Percentiles rank a stretch among this genome's conserved stretches.
Evolutionary conservation across 257 asterid species (phyloP).

Genomic region (Solanum lignicaule): DNA sequence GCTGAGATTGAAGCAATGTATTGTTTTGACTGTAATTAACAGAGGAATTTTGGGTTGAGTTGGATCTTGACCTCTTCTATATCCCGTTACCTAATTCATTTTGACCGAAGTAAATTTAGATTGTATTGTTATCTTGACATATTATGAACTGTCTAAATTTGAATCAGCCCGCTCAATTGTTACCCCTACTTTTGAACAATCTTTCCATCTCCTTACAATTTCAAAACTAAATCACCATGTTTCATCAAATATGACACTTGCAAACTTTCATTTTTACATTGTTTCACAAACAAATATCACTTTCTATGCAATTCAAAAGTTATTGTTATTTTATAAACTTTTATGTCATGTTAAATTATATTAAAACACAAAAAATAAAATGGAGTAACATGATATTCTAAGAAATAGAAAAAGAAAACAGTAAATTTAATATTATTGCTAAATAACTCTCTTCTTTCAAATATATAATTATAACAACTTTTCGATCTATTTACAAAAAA

Average conservation of each 20-base stretch:
- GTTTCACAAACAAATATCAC: neutral
- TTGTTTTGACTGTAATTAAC: conserved; percentile 1
- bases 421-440: neutral
- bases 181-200: too few relatives aligned
- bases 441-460: neutral
- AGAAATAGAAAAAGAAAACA: neutral
- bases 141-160: neutral
- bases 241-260: neutral
- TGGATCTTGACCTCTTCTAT: neutral
- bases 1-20: conserved; percentile 8
- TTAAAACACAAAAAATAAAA: neutral
- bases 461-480: neutral
- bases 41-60: neutral
- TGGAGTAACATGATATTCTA: neutral
- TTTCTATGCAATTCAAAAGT: neutral
- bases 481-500: neutral
- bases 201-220: neutral
- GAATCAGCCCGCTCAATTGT: neutral
- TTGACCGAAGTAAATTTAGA: neutral
- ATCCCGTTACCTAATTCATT: neutral
- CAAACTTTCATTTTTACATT: neutral
- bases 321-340: too few relatives aligned
- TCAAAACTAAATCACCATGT: neutral
- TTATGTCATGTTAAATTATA: neutral
- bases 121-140: neutral